Percentiles rank a stretch among this genome's conserved stretches.
phyloP scores from a whole-genome alignment of 495 filamentous ascomycete species.

The Neurospora sp. region DNA sequence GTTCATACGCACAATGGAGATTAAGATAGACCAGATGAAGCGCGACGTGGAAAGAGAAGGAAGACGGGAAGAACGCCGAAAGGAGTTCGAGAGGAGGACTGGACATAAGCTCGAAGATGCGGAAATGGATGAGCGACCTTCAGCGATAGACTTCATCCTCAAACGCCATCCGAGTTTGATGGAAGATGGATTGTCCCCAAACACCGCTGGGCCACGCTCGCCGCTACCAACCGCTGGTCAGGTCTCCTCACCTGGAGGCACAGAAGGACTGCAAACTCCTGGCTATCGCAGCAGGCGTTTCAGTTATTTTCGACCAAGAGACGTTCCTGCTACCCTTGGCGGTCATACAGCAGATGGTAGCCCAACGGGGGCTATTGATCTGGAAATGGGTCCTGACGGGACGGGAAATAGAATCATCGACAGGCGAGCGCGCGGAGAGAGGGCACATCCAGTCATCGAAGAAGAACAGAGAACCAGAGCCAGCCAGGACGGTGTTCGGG shows the following conservation, averaged over 20 bases:
- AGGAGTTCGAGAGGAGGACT: background rate
- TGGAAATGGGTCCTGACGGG: background rate
- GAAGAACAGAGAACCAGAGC: too few species aligned
- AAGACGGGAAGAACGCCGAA: background rate
- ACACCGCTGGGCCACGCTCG: too few species aligned
- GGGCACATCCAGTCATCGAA: too few species aligned
- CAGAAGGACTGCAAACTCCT: background rate
- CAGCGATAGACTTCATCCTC: too few species aligned
- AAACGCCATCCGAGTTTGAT: too few species aligned
- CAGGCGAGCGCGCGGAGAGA: background rate
- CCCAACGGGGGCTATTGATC: background rate
- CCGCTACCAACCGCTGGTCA: background rate
- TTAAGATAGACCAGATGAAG: background rate
- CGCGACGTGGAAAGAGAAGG: background rate
- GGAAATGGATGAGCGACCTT: too few species aligned
- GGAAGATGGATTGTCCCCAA: too few species aligned
- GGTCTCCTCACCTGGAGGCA: background rate
- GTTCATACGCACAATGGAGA: background rate
- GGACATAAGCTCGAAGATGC: background rate
- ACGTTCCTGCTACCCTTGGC: background rate
- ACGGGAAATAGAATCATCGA: background rate
- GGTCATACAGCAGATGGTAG: too few species aligned
- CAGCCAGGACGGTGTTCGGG: background rate
- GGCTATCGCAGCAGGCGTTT: background rate
- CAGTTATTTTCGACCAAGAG: background rate